Evolutionary conservation across 106 monocot species (phyloP), one percentile per base, ranked within the genome.

Genomic region (Agapanthus africanus): DNA sequence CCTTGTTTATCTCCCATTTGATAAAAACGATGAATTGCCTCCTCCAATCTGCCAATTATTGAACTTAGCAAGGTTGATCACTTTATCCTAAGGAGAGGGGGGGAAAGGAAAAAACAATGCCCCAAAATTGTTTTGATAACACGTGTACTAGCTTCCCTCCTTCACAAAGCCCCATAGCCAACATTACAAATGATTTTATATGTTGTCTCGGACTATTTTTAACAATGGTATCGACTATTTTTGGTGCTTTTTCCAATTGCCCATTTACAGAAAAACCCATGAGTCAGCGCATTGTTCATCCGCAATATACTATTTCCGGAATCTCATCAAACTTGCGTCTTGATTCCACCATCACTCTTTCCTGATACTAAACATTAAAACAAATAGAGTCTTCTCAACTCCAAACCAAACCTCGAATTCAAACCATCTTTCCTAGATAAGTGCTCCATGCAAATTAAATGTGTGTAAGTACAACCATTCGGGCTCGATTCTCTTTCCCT

Each of bases 241-340:
- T 59, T 38, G 63, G 14, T 18, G 70, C 74, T 22, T 71, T 44
- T 4, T 75, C 74, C 28, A 57, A 27, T 35, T 9, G 21, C 14
- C 70, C 18, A 31, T 19, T 66, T 13, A 47, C 18, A 30, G 70
- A n/a, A 75, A 18, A 69, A 52, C 66, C 74, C 70, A 59, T 59
- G 74, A 47, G 75, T 70, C 70, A 79, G 32, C 40, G 74, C 27
- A 52, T 73, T 74, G 57, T 33, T 70, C 18, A 75, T 75, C 28
- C 74, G 79, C 18, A 37, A 7, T 6, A 80, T 25, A 1, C 79
- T 74, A 27, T 70, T 74, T 54, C 57, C 54, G 4, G 35, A 74
- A 79, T 79, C 54, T 79, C 79, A 37, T 8, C 5, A 65, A 79
- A 79, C 35, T 70, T 52, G 23, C 26, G 23, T 28, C 26, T 70